Percentiles rank a stretch among this genome's conserved stretches.
These are phyloP conservation scores for Myxozyma vanderwaltii DNA, from an alignment of 805 yeast species.

Conservation along the genomic window DNA sequence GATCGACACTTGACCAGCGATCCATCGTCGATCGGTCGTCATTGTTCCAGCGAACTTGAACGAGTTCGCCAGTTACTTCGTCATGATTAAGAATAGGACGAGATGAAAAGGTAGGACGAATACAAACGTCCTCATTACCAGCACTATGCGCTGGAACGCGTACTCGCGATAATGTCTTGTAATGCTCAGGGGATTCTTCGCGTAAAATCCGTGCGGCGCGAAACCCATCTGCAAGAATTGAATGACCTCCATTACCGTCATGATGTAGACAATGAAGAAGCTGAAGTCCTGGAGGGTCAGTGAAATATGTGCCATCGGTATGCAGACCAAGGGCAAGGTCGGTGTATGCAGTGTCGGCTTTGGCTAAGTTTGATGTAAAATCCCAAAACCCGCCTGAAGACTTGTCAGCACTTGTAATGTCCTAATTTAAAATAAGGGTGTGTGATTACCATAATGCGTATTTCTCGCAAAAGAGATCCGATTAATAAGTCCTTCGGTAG, in stretches of 20 bases:
- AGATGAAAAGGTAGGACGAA: slow-evolving; percentile 57
- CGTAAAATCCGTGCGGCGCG: slow-evolving; percentile 56
- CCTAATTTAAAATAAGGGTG: not conserved
- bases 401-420: not conserved
- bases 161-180: slow-evolving; percentile 51
- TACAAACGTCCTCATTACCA: slow-evolving; percentile 65
- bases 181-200: slow-evolving; percentile 53
- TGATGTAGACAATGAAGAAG: slow-evolving; percentile 65
- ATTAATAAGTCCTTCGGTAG: slow-evolving; percentile 59
- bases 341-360: slow-evolving; percentile 72
- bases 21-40: slow-evolving; percentile 67
- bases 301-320: slow-evolving; percentile 77
- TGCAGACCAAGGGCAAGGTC: slow-evolving; percentile 64
- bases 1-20: slow-evolving; percentile 47
- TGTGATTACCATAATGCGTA: slow-evolving; percentile 57
- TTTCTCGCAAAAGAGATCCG: slow-evolving; percentile 61
- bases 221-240: slow-evolving; percentile 69
- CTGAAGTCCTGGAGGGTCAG: slow-evolving; percentile 71
- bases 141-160: slow-evolving; percentile 74
- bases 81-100: slow-evolving; percentile 60
- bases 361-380: slow-evolving; percentile 67
- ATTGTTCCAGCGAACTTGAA: slow-evolving; percentile 72
- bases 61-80: slow-evolving; percentile 50
- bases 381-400: slow-evolving; percentile 70
- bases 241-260: slow-evolving; percentile 64